Base-by-base conservation (phyloP, 2,329 filamentous ascomycete genomes). In the Fusarium sp. region DNA sequence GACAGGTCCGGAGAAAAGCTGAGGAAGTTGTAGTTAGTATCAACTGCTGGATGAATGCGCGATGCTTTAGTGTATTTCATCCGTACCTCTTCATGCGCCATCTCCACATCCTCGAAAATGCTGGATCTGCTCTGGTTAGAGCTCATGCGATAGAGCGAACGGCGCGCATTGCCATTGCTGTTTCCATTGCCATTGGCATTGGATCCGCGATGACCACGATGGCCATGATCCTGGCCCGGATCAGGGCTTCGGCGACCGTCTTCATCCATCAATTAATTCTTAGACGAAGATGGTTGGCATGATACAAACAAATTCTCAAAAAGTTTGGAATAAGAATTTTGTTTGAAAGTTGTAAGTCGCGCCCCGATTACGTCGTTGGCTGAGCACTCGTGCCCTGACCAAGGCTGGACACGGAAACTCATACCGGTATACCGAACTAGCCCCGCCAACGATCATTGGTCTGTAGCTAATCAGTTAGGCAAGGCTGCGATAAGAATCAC, bases 51-150 rank as follows among this genome's bases (percentile, higher is more conserved):
- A 54, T 20, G 45, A 12, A 41, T 27, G 21, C 25, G 3, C 12
- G 18, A 20, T 11, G 18, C 6, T 4, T 16, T 12, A 4, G 13
- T n/a, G 10, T 30, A 46, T 53, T 65, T 42, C 34, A 25, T 54
- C 7, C 18, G 47, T 75, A 96, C 93, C 88, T 98, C 95, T 78
- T 97, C 93, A 54, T 97, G 93, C 21, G 96, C 95, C 96, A 99
- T 98, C 79, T 98, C 95, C n/a, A 98, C 94, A 80, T 97, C 93
- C 72, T 93, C 93, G 74, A 97, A 91, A 73, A 98, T 90, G 80
- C 93, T 97, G 37, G 90, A 85, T 80, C 86, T 89, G 81, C 92
- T 93, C 74, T 89, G 85, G 75, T 93, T 93, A 54, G 90, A 92
- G 71, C 85, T 85, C 58, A 91, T 84, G 56, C 90, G 85, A 79